Percentiles rank a stretch among this genome's conserved stretches.
phyloP scores from a whole-genome alignment of 2,329 filamentous ascomycete species.

The Sarocladiaceae sp. region DNA sequence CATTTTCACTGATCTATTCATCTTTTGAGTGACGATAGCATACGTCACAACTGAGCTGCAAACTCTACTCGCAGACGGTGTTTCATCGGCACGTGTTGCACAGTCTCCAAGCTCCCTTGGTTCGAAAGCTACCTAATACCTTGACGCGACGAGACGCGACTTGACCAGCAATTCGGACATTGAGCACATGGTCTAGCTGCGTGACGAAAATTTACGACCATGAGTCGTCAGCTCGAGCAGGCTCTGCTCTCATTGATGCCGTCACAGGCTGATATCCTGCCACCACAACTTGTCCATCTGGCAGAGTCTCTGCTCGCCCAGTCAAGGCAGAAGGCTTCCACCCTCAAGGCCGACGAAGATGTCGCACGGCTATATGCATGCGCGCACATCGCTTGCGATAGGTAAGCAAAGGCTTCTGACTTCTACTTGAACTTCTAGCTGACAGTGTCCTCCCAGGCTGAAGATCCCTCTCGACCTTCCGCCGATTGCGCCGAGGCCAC shows the following conservation, averaged over 20 bases:
- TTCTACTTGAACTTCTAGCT: background rate
- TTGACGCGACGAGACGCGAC: conserved; percentile 1
- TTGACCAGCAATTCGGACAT: too few species aligned
- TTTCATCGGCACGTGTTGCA: background rate
- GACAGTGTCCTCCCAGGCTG: conserved; percentile 43
- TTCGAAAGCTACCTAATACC: background rate
- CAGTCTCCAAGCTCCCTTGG: background rate
- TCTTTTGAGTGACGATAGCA: too few species aligned
- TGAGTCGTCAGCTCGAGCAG: conserved; percentile 71
- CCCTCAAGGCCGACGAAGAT: conserved; percentile 79
- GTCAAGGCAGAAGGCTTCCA: conserved; percentile 69
- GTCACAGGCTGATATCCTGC: conserved; percentile 60
- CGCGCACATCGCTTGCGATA: conserved; percentile 82
- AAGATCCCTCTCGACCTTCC: conserved; percentile 73
- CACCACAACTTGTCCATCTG: conserved; percentile 62
- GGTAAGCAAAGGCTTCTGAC: conserved; percentile 39
- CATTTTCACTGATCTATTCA: background rate
- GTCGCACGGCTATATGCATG: conserved; percentile 80
- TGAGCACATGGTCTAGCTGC: too few species aligned
- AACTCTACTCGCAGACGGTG: background rate
- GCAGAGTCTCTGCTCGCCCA: conserved; percentile 71
- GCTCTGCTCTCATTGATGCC: conserved; percentile 69
- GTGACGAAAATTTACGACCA: conserved; percentile 27
- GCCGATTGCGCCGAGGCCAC: conserved; percentile 66
- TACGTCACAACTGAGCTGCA: too few species aligned